Conservation (phyloP, 164 flowering plant genomes). For the Aristolochia contorta region DNA sequence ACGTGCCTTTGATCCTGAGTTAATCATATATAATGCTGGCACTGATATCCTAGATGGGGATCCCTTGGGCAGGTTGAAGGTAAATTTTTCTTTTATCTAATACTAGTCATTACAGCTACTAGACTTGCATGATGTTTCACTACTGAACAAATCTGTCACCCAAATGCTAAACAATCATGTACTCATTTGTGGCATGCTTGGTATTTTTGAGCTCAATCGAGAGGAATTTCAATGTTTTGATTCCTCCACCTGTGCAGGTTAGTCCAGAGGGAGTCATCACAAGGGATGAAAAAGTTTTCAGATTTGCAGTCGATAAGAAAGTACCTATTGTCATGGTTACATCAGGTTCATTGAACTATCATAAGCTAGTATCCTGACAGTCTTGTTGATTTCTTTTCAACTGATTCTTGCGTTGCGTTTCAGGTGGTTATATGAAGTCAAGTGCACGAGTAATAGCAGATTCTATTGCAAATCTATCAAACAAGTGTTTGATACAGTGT, state of each 20-base stretch:
- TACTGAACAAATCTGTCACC: too few relatives aligned
- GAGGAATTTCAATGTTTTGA: background rate
- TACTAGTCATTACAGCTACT: too few relatives aligned
- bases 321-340: constrained; percentile 86
- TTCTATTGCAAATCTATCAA: constrained; percentile 63
- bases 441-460: constrained; percentile 87
- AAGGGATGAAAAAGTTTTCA: constrained; percentile 87
- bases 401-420: constrained; percentile 7
- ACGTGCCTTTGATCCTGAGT: constrained; percentile 53
- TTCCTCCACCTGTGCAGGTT: constrained; percentile 36
- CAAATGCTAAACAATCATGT: too few relatives aligned
- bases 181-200: too few relatives aligned
- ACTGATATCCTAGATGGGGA: constrained; percentile 94
- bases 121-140: too few relatives aligned
- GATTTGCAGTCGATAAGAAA: constrained; percentile 61
- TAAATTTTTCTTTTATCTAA: constrained; percentile 14
- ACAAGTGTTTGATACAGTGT: constrained; percentile 44
- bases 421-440: constrained; percentile 96
- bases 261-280: constrained; percentile 58
- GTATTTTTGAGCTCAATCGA: too few relatives aligned
- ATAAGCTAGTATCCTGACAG: background rate
- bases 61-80: constrained; percentile 81
- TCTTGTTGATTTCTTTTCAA: background rate
- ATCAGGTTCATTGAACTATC: constrained; percentile 46
- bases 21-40: constrained; percentile 88